Evolutionary conservation across 768 basidiomycete genomes (phyloP), one percentile per base, ranked within the genome.

Genomic region (Tricholoma sp.): DNA sequence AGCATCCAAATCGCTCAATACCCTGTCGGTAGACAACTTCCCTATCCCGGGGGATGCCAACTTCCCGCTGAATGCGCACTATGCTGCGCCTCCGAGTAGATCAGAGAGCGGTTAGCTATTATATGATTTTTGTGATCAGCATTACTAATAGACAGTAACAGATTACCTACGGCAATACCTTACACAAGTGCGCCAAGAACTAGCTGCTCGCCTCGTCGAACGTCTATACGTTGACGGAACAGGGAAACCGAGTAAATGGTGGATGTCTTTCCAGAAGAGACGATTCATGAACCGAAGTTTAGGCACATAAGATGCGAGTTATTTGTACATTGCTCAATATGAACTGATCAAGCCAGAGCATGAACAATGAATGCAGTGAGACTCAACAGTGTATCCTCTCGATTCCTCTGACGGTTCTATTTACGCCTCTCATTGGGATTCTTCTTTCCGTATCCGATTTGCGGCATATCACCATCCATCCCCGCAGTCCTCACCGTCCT

Each of bases 241-340:
- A 3, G 88, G 88, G 57, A 95, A 91, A 70, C 95, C 97, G 5
- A 97, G 90, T 79, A 99, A 99, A 73, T 99, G 97, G 97, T 99
- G 97, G 97, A 96, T 98, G 93, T 90, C 91, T 19, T 99, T 98
- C 85, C 94, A 95, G 73, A 98, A 97, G 83, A 83, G 95, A 68
- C 84, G 91, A 22, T 94, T 94, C 83, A 94, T 94, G 91, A 91
- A 92, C 75, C 86, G 91, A 69, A 92, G 90, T 71, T 71, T 93
- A 69, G 86, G 84, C 57, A 80, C 82, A 67, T 89, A 78, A 74
- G 61, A 63, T 64, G 59, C 47, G 29, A 49, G 9, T 47, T 46
- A 54, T 53, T 53, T 62, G 22, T 35, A 57, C 27, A 50, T 16
- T 9, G 31, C 47, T 11, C 47, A 27, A 49, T 49, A 29, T 29